These are phyloP conservation scores for Pelargonium myrrhifolium DNA, from an alignment of 441 rosid genomes.

Conservation along the genomic window DNA sequence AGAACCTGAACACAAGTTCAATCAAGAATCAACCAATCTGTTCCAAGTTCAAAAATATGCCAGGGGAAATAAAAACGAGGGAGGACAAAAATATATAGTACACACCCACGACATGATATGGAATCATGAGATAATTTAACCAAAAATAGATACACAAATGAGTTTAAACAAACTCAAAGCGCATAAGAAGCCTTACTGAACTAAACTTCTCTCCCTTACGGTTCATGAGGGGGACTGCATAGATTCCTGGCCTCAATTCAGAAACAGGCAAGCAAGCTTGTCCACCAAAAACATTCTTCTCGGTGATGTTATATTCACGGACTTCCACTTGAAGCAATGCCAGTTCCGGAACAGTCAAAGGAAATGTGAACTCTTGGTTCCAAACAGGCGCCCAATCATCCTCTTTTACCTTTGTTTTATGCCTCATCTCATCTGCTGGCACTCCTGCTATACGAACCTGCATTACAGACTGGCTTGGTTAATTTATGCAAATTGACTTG, in stretches of 20 bases:
- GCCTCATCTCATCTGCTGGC: conserved; percentile 36
- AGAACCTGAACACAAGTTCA: neutral
- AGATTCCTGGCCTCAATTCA: conserved; percentile 38
- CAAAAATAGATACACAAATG: no score
- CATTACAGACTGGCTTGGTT: conserved; percentile 4
- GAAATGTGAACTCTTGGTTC: conserved; percentile 50
- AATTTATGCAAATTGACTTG: no score
- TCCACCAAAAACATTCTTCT: conserved; percentile 46
- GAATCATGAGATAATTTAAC: no score
- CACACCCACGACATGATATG: no score
- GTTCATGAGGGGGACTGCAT: conserved; percentile 36
- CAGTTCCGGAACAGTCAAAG: conserved; percentile 44
- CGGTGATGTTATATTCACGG: conserved; percentile 44
- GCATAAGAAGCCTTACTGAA: conserved; percentile 38
- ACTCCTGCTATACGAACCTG: conserved; percentile 62
- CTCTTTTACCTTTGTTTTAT: conserved; percentile 41
- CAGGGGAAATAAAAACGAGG: no score
- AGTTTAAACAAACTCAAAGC: conserved; percentile 31
- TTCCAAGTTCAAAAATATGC: neutral
- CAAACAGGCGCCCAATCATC: conserved; percentile 50
- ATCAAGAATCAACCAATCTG: neutral
- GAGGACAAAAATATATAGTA: no score
- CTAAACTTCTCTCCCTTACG: conserved; percentile 38
- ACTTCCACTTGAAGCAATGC: conserved; percentile 50
- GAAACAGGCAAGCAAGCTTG: conserved; percentile 47